Evolutionary conservation across 2,329 filamentous ascomycete genomes (phyloP).

Genomic region (Pseudogymnoascus sp.): DNA sequence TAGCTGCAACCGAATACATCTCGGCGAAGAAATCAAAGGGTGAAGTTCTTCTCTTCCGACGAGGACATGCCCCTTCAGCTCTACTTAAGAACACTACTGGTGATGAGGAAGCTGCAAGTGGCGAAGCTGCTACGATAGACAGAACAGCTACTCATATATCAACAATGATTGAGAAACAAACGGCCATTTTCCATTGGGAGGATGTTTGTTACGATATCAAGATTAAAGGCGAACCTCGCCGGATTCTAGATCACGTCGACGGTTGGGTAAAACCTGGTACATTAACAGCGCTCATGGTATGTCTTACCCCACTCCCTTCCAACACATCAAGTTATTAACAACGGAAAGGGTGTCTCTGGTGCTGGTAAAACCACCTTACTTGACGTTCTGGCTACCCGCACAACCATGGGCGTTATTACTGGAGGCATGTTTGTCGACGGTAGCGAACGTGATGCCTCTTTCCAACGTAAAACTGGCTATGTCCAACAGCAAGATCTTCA

Average conservation of each 20-base stretch:
- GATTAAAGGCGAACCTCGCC: slow-evolving; percentile 51
- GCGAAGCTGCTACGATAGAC: slow-evolving; percentile 15
- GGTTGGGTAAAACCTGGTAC: slow-evolving; percentile 72
- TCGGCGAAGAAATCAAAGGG: slow-evolving; percentile 64
- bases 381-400: slow-evolving; percentile 75
- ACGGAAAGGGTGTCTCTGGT: slow-evolving; percentile 36
- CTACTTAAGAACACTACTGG: background rate
- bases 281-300: slow-evolving; percentile 55
- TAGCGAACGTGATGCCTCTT: slow-evolving; percentile 64
- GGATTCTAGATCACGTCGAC: slow-evolving; percentile 69
- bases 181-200: slow-evolving; percentile 65
- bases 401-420: slow-evolving; percentile 79
- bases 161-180: slow-evolving; percentile 51
- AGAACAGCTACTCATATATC: slow-evolving; percentile 24
- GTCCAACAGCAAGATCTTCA: slow-evolving; percentile 91
- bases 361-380: slow-evolving; percentile 84
- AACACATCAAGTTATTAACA: background rate
- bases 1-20: slow-evolving; percentile 56
- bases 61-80: slow-evolving; percentile 43
- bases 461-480: slow-evolving; percentile 70
- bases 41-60: slow-evolving; percentile 65
- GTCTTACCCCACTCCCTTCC: background rate
- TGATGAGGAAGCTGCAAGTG: slow-evolving; percentile 13
- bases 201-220: slow-evolving; percentile 61
- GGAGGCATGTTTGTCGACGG: slow-evolving; percentile 69